These are phyloP conservation scores for Septoria linicola DNA, from an alignment of 2,329 filamentous ascomycete genomes.

Conservation along the genomic window DNA sequence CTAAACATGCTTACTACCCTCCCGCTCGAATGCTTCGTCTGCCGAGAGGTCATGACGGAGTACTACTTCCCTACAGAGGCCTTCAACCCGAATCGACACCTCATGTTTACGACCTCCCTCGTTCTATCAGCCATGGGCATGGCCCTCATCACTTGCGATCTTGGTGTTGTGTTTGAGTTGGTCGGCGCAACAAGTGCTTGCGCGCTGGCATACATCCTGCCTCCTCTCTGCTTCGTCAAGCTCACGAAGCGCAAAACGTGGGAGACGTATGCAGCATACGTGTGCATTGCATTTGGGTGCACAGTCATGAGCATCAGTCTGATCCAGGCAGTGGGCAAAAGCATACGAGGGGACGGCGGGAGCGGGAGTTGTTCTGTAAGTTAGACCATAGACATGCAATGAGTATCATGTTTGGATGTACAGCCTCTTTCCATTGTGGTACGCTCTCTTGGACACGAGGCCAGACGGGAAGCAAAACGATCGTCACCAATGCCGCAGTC, in stretches of 20 bases:
- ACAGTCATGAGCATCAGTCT: constrained; percentile 79
- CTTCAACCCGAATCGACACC: constrained; percentile 78
- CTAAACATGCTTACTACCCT: constrained; percentile 98
- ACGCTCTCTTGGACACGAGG: too few species aligned
- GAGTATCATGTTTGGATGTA: not conserved
- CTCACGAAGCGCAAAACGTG: constrained; percentile 67
- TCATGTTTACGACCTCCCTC: constrained; percentile 79
- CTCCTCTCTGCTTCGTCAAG: constrained; percentile 93
- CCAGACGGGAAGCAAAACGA: too few species aligned
- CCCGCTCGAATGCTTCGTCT: constrained; percentile 95
- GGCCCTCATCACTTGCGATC: constrained; percentile 83
- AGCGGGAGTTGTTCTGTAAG: constrained; percentile 23
- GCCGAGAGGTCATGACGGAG: constrained; percentile 91
- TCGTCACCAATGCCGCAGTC: too few species aligned
- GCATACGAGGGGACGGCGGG: constrained; percentile 43
- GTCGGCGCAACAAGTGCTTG: constrained; percentile 94
- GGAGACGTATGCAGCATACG: constrained; percentile 60
- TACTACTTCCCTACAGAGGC: constrained; percentile 72
- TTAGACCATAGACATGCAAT: constrained; percentile 12
- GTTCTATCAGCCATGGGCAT: constrained; percentile 76
- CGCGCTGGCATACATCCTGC: constrained; percentile 90
- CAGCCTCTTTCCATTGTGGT: not conserved
- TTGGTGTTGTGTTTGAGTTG: constrained; percentile 91
- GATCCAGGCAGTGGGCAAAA: constrained; percentile 69
- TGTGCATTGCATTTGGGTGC: constrained; percentile 75